These are phyloP conservation scores for Typha latifolia DNA, from an alignment of 176 grass and related monocot genomes.

Conservation along the genomic window DNA sequence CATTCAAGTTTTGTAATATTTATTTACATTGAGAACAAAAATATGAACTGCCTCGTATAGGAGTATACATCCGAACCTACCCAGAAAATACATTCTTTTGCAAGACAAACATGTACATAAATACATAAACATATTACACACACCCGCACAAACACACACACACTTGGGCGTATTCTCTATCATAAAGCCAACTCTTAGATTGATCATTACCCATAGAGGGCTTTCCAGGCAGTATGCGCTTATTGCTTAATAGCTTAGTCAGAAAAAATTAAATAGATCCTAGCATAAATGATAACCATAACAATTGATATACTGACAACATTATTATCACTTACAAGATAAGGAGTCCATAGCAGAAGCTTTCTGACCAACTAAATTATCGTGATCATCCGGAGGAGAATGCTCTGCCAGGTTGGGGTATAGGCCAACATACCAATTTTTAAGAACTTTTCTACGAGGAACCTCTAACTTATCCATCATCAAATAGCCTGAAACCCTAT, in stretches of 20 bases:
- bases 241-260: background rate
- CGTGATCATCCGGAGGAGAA: slow-evolving; percentile 90
- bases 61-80: background rate
- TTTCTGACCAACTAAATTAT: slow-evolving; percentile 52
- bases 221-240: too few species aligned
- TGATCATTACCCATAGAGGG: too few species aligned
- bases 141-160: too few species aligned
- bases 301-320: background rate
- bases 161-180: too few species aligned
- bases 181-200: too few species aligned
- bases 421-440: slow-evolving; percentile 91
- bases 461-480: slow-evolving; percentile 98
- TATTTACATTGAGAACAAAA: too few species aligned
- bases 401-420: slow-evolving; percentile 66
- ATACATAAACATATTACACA: background rate
- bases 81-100: background rate
- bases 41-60: too few species aligned
- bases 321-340: slow-evolving; percentile 21
- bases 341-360: slow-evolving; percentile 32
- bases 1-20: background rate
- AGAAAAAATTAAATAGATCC: background rate
- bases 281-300: background rate
- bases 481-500: slow-evolving; percentile 82
- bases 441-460: slow-evolving; percentile 79
- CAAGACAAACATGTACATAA: background rate